A percentile compares a stretch with the other conserved stretches of the same genome.
phyloP scores from a whole-genome alignment of 306 rosid species.

The Carpinus fangiana region DNA sequence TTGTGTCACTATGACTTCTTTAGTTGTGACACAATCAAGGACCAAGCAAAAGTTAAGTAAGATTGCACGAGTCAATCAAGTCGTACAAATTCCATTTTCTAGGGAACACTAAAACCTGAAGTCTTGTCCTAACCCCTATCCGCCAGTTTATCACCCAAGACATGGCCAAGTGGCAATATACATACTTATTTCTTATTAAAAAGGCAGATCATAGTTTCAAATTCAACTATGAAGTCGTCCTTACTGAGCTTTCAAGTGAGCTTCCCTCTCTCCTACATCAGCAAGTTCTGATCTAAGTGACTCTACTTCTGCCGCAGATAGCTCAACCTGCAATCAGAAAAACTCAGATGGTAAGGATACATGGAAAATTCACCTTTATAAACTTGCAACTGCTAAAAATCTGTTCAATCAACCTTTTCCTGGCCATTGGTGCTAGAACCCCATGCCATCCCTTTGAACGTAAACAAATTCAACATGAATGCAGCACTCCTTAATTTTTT shows the following conservation, averaged over 20 bases:
- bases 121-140: not conserved
- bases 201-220: conserved; percentile 4
- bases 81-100: not conserved
- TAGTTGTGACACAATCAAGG: conserved; percentile 1
- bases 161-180: conserved; percentile 10
- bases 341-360: conserved; percentile 25
- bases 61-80: not conserved
- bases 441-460: conserved; percentile 63
- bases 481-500: conserved; percentile 52
- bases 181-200: conserved; percentile 1
- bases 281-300: conserved; percentile 80
- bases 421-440: conserved; percentile 44
- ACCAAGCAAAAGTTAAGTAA: not conserved
- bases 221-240: conserved; percentile 32
- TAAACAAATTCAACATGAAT: conserved; percentile 66
- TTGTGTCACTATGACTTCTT: not conserved
- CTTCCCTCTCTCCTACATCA: conserved; percentile 83
- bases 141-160: not conserved
- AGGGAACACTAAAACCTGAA: not conserved
- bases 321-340: conserved; percentile 55
- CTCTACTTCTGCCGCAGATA: conserved; percentile 67
- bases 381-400: conserved; percentile 4
- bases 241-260: conserved; percentile 85
- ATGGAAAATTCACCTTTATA: conserved; percentile 16
- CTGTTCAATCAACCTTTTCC: conserved; percentile 59